Evolutionary conservation across 768 basidiomycete species (phyloP).

Genomic region (Chlorophyllum brunneum): DNA sequence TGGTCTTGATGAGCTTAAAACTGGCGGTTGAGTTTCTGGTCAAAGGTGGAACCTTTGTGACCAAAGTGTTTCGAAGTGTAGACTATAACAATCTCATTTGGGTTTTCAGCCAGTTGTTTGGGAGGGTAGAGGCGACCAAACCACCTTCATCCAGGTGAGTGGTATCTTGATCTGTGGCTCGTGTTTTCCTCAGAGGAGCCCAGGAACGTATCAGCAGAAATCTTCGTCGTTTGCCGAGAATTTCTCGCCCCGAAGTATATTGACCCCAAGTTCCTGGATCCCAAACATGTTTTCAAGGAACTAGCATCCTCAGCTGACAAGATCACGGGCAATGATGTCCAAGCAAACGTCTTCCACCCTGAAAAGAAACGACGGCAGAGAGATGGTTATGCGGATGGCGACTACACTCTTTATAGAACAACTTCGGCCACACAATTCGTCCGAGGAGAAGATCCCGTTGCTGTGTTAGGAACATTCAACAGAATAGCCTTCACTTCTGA

Average conservation of each 20-base stretch:
- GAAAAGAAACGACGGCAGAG: conserved; percentile 93
- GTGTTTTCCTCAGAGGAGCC: background rate
- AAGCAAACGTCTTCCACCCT: conserved; percentile 93
- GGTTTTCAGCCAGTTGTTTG: conserved; percentile 97
- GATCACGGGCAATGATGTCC: conserved; percentile 59
- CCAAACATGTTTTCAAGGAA: conserved; percentile 97
- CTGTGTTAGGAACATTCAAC: conserved; percentile 73
- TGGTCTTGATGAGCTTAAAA: conserved; percentile 93
- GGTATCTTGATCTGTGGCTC: background rate
- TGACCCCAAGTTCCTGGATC: conserved; percentile 97
- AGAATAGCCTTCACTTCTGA: conserved; percentile 73
- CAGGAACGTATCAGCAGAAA: conserved; percentile 98
- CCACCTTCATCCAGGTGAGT: conserved; percentile 91
- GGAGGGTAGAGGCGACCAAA: conserved; percentile 96
- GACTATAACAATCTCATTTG: conserved; percentile 99
- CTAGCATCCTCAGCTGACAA: conserved; percentile 51
- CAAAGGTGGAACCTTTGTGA: conserved; percentile 94
- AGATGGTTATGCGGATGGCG: conserved; percentile 93
- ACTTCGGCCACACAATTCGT: conserved; percentile 71
- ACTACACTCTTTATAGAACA: conserved; percentile 84
- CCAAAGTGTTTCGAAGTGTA: conserved; percentile 96
- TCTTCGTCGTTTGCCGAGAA: conserved; percentile 96
- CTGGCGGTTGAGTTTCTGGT: conserved; percentile 91
- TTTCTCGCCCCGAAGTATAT: conserved; percentile 94
- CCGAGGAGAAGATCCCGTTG: conserved; percentile 64